A percentile compares a stretch with the other conserved stretches of the same genome.
These are phyloP conservation scores for Endotrypanum monterogeii DNA, from an alignment of 208 protist species.

Conservation along the genomic window DNA sequence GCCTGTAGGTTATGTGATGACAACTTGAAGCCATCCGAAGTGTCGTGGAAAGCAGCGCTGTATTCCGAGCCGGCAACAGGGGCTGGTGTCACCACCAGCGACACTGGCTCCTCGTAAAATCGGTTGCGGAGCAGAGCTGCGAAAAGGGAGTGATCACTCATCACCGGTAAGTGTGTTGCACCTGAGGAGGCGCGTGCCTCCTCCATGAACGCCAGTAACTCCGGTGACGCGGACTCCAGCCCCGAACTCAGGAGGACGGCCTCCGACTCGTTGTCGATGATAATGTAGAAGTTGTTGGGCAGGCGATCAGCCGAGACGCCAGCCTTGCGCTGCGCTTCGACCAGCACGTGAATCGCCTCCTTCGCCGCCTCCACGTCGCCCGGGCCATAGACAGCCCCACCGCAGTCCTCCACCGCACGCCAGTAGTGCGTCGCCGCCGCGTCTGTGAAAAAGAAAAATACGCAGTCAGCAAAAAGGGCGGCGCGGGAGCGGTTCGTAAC, in stretches of 20 bases:
- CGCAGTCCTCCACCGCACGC: constrained; percentile 35
- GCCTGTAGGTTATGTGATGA: not conserved
- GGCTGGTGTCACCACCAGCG: not conserved
- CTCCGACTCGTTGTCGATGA: constrained; percentile 60
- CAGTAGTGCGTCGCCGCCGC: constrained; percentile 46
- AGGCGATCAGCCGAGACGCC: constrained; percentile 7
- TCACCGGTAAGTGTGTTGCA: constrained; percentile 33
- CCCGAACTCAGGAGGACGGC: constrained; percentile 34
- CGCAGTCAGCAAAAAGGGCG: constrained; percentile 40
- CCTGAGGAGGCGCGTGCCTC: constrained; percentile 17
- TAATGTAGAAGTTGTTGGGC: constrained; percentile 48
- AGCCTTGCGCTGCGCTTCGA: constrained; percentile 22
- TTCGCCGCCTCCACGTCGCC: constrained; percentile 30
- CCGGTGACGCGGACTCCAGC: constrained; percentile 24
- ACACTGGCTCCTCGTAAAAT: constrained; percentile 32
- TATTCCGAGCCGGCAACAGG: not conserved
- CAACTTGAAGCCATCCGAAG: constrained; percentile 2
- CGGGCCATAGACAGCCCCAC: constrained; percentile 33
- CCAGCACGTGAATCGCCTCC: constrained; percentile 30
- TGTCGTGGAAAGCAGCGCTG: not conserved
- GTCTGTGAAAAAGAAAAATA: constrained; percentile 66
- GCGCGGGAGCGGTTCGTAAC: constrained; percentile 44
- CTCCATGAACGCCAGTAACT: constrained; percentile 40
- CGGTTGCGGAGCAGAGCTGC: constrained; percentile 44
- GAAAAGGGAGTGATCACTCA: constrained; percentile 49